Base-by-base conservation (phyloP, 257 asterid genomes). In the Solanum ossicruentum region DNA sequence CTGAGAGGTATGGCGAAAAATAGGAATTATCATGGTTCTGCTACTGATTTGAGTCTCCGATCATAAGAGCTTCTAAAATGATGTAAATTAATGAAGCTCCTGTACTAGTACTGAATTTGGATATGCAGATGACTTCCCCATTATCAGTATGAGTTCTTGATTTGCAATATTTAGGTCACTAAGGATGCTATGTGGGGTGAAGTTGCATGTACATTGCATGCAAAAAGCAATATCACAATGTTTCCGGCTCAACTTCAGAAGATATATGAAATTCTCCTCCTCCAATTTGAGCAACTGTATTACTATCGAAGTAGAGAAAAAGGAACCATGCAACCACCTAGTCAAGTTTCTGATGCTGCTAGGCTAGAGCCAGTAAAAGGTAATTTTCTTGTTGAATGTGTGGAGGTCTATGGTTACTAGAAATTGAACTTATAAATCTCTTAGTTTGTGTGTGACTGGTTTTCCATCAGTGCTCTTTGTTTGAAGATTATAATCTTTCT, bases 171-270 rank as follows among this genome's bases (percentile, higher is more conserved):
- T 60, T 83, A 94, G 98, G 97, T 93, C 69, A 91, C 92, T 10
- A 90, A 85, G 86, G 87, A 55, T 85, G 93, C 93, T 20, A 92
- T 89, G 87, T 94, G 98, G 98, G 90, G 89, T 10, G 98, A 92
- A 47, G 91, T 94, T 73, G 94, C 92, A 81, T 80, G 89, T 36
- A 83, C 86, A 73, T 85, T 87, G 81, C 88, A 88, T 80, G 47
- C 66, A 75, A 87, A 85, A 75, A 79, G 89, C 85, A 65, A 80
- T 47, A 67, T 45, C 43, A 39, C 86, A 28, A 80, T 90, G 45
- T 55, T 90, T 79, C 89, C 93, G 45, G 80, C 86, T 85, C 96
- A 93, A 83, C 89, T 93, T 84, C 92, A 89, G 80, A 92, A 84
- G 26, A 80, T 90, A n/a, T 93, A 94, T 45, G 88, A 89, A 80